phyloP scores from a whole-genome alignment of 306 rosid species.

The Malus asiatica region DNA sequence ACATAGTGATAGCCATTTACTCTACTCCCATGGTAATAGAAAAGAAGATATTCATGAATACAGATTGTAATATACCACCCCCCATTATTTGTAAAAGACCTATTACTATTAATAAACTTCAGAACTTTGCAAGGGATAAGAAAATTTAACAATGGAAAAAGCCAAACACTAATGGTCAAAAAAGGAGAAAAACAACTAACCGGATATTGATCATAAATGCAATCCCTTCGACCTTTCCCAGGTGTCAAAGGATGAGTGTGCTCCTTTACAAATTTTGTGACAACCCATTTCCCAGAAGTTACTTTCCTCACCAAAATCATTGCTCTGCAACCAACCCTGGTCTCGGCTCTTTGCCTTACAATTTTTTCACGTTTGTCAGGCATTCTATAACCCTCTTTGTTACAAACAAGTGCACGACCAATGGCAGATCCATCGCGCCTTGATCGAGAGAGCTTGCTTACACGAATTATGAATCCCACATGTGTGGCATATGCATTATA shows the following conservation, averaged over 20 bases:
- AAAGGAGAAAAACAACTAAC: constrained; percentile 40
- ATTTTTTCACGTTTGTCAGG: constrained; percentile 92
- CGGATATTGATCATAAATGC: constrained; percentile 78
- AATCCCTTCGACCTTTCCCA: constrained; percentile 75
- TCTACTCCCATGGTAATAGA: neutral
- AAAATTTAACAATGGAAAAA: neutral
- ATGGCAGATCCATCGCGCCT: constrained; percentile 91
- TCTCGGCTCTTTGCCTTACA: constrained; percentile 93
- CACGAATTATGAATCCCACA: constrained; percentile 82
- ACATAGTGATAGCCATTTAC: neutral
- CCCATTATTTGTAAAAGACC: neutral
- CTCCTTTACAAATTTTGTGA: constrained; percentile 78
- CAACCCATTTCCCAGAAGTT: constrained; percentile 83
- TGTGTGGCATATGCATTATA: constrained; percentile 81
- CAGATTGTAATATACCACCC: neutral
- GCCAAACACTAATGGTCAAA: neutral
- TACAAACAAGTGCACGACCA: constrained; percentile 95
- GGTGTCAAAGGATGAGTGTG: constrained; percentile 80
- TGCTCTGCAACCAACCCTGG: constrained; percentile 95
- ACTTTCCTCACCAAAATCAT: constrained; percentile 87
- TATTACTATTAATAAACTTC: neutral
- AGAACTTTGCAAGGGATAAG: neutral
- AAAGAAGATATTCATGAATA: neutral
- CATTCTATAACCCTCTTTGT: constrained; percentile 95
- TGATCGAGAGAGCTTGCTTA: constrained; percentile 91